Evolutionary conservation across 177 flowering plant species (phyloP).

Genomic region (Vitis hybrid): DNA sequence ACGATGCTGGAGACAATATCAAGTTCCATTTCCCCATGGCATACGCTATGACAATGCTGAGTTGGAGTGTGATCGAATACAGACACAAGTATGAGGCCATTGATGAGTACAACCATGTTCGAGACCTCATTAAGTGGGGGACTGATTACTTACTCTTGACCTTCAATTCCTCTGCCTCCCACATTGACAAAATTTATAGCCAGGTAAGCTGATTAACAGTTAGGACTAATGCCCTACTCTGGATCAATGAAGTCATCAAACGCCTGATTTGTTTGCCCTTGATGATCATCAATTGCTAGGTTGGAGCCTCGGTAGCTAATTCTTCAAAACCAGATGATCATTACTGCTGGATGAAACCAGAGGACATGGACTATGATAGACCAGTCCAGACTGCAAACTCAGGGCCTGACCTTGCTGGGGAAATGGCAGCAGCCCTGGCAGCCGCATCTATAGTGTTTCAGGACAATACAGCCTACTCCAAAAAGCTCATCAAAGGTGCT

Average conservation of each 20-base stretch:
- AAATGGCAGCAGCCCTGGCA: slow-evolving; percentile 88
- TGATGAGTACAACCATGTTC: slow-evolving; percentile 56
- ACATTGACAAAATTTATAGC: slow-evolving; percentile 49
- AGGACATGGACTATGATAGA: slow-evolving; percentile 69
- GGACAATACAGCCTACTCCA: slow-evolving; percentile 55
- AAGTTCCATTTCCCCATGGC: slow-evolving; percentile 85
- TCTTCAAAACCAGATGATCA: slow-evolving; percentile 51
- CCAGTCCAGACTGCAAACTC: slow-evolving; percentile 24
- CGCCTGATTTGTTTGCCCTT: not conserved
- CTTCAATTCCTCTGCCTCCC: slow-evolving; percentile 54
- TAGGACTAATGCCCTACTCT: too few relatives aligned
- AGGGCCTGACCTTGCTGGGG: slow-evolving; percentile 77
- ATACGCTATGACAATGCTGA: slow-evolving; percentile 77
- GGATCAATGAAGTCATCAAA: too few relatives aligned
- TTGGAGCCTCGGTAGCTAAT: slow-evolving; percentile 31
- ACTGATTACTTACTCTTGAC: slow-evolving; percentile 53
- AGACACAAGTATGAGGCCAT: slow-evolving; percentile 56
- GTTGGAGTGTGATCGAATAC: slow-evolving; percentile 84
- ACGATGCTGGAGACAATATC: slow-evolving; percentile 78
- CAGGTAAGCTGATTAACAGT: slow-evolving; percentile 40
- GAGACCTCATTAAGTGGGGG: slow-evolving; percentile 90
- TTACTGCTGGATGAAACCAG: slow-evolving; percentile 80
- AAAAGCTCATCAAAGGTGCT: slow-evolving; percentile 66
- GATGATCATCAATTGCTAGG: slow-evolving; percentile 19
- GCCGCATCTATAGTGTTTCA: slow-evolving; percentile 83